Evolutionary conservation across 768 basidiomycete species (phyloP).

Genomic region (Collybia mongolica): DNA sequence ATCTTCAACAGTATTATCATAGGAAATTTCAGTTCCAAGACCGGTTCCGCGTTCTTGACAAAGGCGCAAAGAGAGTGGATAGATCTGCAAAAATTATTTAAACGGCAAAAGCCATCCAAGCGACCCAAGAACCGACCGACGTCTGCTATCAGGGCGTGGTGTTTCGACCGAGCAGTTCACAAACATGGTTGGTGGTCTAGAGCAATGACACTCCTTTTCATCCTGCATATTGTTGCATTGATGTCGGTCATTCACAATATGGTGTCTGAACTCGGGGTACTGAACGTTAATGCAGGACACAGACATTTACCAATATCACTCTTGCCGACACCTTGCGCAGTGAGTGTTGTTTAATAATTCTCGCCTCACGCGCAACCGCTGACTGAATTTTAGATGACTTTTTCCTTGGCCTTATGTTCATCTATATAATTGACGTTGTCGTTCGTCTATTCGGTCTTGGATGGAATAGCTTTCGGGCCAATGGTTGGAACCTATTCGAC

Average conservation of each 20-base stretch:
- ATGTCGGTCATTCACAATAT: slow-evolving; percentile 44
- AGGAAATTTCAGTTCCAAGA: slow-evolving; percentile 84
- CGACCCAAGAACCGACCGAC: slow-evolving; percentile 65
- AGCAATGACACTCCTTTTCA: slow-evolving; percentile 73
- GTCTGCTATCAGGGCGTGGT: slow-evolving; percentile 69
- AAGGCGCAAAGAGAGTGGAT: slow-evolving; percentile 92
- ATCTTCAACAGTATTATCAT: slow-evolving; percentile 81
- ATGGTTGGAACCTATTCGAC: slow-evolving; percentile 96
- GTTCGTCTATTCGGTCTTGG: slow-evolving; percentile 86
- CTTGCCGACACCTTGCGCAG: slow-evolving; percentile 58
- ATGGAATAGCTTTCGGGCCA: slow-evolving; percentile 77
- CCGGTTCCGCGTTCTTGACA: slow-evolving; percentile 84
- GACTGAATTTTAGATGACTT: slow-evolving; percentile 54
- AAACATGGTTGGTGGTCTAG: slow-evolving; percentile 95
- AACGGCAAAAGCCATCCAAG: slow-evolving; percentile 82
- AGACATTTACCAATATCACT: slow-evolving; percentile 59
- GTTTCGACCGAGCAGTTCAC: slow-evolving; percentile 84
- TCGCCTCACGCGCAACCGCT: slow-evolving; percentile 4
- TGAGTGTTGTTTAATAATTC: slow-evolving; percentile 28
- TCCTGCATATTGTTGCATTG: slow-evolving; percentile 78
- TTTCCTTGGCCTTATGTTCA: slow-evolving; percentile 68
- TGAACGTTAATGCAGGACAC: slow-evolving; percentile 55
- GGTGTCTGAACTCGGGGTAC: too few relatives aligned
- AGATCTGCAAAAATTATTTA: slow-evolving; percentile 86
- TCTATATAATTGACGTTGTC: slow-evolving; percentile 75